A percentile compares a stretch with the other conserved stretches of the same genome.
phyloP scores from a whole-genome alignment of 2,329 filamentous ascomycete genomes.

The Colletotrichum falcatum region DNA sequence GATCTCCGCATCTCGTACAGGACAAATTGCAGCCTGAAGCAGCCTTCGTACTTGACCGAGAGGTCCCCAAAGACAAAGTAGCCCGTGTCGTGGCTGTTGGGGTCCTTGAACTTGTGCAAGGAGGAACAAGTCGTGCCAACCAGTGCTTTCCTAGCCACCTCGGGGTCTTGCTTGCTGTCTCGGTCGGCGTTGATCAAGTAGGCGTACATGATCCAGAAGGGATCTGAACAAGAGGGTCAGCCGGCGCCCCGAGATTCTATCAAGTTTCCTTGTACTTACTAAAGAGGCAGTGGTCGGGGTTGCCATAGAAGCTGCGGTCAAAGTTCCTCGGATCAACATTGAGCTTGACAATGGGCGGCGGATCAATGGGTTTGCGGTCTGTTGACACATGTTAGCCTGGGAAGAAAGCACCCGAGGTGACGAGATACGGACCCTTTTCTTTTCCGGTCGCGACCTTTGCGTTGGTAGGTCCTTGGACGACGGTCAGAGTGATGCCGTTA shows the following conservation, averaged over 20 bases:
- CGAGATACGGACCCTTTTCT: slow-evolving; percentile 72
- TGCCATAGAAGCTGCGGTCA: slow-evolving; percentile 54
- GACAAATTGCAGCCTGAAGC: slow-evolving; percentile 79
- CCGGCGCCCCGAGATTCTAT: too few relatives aligned
- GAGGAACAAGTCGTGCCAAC: slow-evolving; percentile 83
- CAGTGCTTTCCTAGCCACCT: slow-evolving; percentile 62
- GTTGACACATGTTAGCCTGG: slow-evolving; percentile 3
- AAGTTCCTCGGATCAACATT: slow-evolving; percentile 61
- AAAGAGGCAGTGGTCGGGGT: slow-evolving; percentile 51
- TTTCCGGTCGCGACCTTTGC: slow-evolving; percentile 27
- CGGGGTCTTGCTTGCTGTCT: slow-evolving; percentile 45
- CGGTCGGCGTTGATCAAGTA: slow-evolving; percentile 56
- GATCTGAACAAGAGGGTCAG: slow-evolving; percentile 49
- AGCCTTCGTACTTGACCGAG: slow-evolving; percentile 80
- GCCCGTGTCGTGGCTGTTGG: slow-evolving; percentile 80
- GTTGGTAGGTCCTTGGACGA: slow-evolving; percentile 11
- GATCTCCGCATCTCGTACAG: slow-evolving; percentile 69
- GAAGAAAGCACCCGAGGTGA: not conserved
- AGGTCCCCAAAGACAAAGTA: slow-evolving; percentile 95
- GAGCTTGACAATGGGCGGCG: slow-evolving; percentile 85
- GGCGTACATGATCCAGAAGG: slow-evolving; percentile 63
- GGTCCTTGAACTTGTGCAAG: slow-evolving; percentile 83
- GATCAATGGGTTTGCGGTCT: slow-evolving; percentile 90
- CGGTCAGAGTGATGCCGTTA: slow-evolving; percentile 1
- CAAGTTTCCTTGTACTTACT: slow-evolving; percentile 70